Conservation (phyloP, 2,329 filamentous ascomycete species). For the Hyphodiscus sp. region DNA sequence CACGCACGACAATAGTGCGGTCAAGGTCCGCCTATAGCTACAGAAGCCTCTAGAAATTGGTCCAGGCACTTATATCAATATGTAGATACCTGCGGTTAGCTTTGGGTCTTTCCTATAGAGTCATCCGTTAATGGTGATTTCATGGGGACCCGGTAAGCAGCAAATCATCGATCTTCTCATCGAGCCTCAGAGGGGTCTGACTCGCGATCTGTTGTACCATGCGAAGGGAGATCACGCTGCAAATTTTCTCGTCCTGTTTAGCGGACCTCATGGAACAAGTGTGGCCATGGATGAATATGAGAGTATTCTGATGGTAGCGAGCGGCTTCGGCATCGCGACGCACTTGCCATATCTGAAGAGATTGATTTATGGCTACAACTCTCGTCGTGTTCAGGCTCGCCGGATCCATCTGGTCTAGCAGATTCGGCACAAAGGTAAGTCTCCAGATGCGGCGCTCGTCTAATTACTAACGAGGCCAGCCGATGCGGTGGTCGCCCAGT, state of each 20-base stretch:
- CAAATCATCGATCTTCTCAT: slow-evolving; percentile 30
- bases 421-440: too few relatives aligned
- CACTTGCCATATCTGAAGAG: slow-evolving; percentile 31
- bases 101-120: slow-evolving; percentile 21
- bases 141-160: slow-evolving; percentile 15
- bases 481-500: too few relatives aligned
- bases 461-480: too few relatives aligned
- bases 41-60: slow-evolving; percentile 13
- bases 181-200: slow-evolving; percentile 24
- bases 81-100: slow-evolving; percentile 9
- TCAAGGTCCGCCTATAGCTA: slow-evolving; percentile 8
- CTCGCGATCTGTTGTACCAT: slow-evolving; percentile 21
- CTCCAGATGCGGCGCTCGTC: too few relatives aligned
- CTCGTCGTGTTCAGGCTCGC: too few relatives aligned
- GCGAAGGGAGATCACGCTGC: slow-evolving; percentile 6
- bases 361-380: too few relatives aligned
- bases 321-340: slow-evolving; percentile 31
- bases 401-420: too few relatives aligned
- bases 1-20: not conserved
- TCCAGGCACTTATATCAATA: slow-evolving; percentile 14
- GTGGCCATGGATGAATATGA: slow-evolving; percentile 26
- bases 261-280: slow-evolving; percentile 28
- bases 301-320: slow-evolving; percentile 31
- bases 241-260: slow-evolving; percentile 22
- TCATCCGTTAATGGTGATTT: slow-evolving; percentile 27